A percentile compares a stretch with the other conserved stretches of the same genome.
Conservation (phyloP, 2,329 filamentous ascomycete genomes). For the Nigrograna mackinnonii region DNA sequence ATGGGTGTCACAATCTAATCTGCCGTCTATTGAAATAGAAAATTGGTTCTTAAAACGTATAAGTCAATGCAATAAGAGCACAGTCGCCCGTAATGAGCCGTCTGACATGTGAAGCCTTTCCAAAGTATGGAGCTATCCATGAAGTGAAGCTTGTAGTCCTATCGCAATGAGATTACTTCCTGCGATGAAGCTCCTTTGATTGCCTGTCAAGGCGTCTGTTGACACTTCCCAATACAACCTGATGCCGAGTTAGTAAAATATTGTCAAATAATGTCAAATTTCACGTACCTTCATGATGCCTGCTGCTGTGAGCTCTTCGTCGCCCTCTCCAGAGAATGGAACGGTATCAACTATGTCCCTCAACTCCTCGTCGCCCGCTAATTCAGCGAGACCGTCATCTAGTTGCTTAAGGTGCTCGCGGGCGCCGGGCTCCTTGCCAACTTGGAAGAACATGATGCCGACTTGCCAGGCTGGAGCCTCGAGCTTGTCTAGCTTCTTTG, state of each 20-base stretch:
- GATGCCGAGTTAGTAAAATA: not conserved
- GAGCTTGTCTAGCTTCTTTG: constrained; percentile 69
- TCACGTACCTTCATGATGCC: constrained; percentile 69
- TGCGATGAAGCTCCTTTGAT: constrained; percentile 36
- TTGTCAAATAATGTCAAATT: not conserved
- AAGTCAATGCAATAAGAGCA: no score
- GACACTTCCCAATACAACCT: constrained; percentile 75
- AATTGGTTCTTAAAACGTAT: no score
- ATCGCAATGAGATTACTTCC: no score
- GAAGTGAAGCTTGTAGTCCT: no score
- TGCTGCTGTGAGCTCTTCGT: constrained; percentile 64
- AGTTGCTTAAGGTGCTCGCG: constrained; percentile 68
- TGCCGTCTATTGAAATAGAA: no score
- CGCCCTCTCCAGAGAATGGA: constrained; percentile 64
- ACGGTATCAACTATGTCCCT: constrained; percentile 94
- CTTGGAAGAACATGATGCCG: constrained; percentile 95
- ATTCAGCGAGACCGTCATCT: constrained; percentile 70
- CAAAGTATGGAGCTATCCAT: no score
- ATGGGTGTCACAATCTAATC: no score
- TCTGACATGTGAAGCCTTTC: no score
- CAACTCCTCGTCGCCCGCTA: constrained; percentile 57
- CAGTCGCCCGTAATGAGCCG: no score
- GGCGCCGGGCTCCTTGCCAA: constrained; percentile 73
- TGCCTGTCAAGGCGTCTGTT: constrained; percentile 64
- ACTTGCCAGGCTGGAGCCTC: constrained; percentile 79